Percentiles rank a stretch among this genome's conserved stretches.
Conservation (phyloP, 164 flowering plant species). For the Platanus orientalis region DNA sequence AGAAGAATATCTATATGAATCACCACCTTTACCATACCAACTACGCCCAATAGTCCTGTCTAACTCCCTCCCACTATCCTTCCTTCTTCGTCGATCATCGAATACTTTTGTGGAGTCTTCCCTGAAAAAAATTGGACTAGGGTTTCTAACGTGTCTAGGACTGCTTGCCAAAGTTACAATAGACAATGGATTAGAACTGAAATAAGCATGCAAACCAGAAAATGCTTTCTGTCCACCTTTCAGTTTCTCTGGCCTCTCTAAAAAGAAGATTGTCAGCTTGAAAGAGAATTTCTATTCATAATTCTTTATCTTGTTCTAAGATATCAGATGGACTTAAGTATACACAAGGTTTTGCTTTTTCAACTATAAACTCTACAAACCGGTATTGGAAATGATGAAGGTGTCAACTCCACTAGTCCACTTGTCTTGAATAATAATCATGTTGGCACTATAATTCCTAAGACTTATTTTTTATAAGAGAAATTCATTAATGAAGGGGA, state of each 20-base stretch:
- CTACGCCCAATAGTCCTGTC: constrained; percentile 35
- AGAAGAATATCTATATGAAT: constrained; percentile 44
- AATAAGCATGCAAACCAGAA: too few relatives aligned
- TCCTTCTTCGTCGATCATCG: constrained; percentile 34
- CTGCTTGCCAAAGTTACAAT: constrained; percentile 41
- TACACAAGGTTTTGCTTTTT: too few relatives aligned
- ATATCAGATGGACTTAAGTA: too few relatives aligned
- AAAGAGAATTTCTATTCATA: not conserved
- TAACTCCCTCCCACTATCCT: constrained; percentile 38
- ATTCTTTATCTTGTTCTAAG: not conserved
- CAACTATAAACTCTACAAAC: too few relatives aligned
- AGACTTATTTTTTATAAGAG: too few relatives aligned
- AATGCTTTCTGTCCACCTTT: too few relatives aligned
- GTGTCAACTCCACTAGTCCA: too few relatives aligned
- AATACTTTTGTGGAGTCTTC: constrained; percentile 25
- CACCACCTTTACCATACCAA: constrained; percentile 39
- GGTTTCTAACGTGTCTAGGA: constrained; percentile 35
- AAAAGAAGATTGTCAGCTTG: not conserved
- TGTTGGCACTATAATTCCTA: too few relatives aligned
- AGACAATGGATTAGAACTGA: constrained; percentile 5
- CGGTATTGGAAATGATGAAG: too few relatives aligned
- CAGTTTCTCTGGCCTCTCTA: too few relatives aligned
- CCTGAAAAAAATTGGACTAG: constrained; percentile 38
- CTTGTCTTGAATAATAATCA: too few relatives aligned
- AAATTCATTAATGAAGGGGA: too few relatives aligned